Evolutionary conservation across 23 red algal genomes (phyloP), one percentile per base, ranked within the genome.

Genomic region (Porphyridium purpureum): DNA sequence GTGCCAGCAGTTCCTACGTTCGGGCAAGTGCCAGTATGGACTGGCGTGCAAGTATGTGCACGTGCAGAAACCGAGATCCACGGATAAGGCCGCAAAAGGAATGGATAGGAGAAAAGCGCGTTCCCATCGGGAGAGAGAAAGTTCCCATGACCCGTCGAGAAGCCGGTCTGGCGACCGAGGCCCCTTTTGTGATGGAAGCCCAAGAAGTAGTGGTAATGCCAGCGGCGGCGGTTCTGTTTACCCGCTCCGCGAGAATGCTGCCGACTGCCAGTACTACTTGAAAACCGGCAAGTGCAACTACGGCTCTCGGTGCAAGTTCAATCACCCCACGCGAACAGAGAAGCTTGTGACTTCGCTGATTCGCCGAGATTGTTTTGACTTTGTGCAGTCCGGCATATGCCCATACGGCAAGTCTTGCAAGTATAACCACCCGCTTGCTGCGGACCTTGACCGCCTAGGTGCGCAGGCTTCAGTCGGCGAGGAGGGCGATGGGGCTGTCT

Each of bases 351-450:
- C 62, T 29, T 56, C 81, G 54, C 62, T 87, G 7, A 76, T 70
- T 44, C 57, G 81, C 9, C 70, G 81, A 27, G 81, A 87, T 40
- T 87, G 81, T 28, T 87, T 87, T 50, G 81, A 87, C 41, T 87
- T 65, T 56, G 70, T 87, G 35, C 61, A 76, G 49, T 61, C 57
- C 36, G 81, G 70, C 4, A 30, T 46, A 7, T 87, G 81, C 40
- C 81, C 81, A 7, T 87, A 87, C 29, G 81, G 72, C 4, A 55
- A 25, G 40, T 24, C 23, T 20, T 87, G 81, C 70, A 87, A 87
- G 69, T 87, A 87, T 35, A 87, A 87, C 66, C 81, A 87, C 27
- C 81, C 81, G n/a, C n/a, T n/a, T n/a, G n/a, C n/a, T n/a, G n/a
- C n/a, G n/a, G n/a, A n/a, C n/a, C n/a, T n/a, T n/a, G n/a, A n/a